Conservation (phyloP, 371 early-diverging fungal genomes). For the Lichtheimia hyalospora region DNA sequence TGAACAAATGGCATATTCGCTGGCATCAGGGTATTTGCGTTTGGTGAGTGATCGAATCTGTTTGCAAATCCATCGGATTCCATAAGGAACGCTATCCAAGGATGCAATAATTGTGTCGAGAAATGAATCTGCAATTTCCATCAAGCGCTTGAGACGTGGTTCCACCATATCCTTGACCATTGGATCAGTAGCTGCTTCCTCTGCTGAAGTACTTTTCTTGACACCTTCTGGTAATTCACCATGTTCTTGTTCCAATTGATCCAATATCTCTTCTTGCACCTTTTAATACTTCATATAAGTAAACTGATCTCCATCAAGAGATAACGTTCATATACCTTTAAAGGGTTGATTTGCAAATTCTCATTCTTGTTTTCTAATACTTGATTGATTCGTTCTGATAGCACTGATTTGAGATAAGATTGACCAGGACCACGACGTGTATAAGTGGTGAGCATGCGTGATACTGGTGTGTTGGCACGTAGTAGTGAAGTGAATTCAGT, state of each 20-base stretch:
- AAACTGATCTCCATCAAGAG: neutral
- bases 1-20: constrained; percentile 84
- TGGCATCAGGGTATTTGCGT: constrained; percentile 84
- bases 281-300: constrained; percentile 13
- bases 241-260: constrained; percentile 64
- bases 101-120: constrained; percentile 78
- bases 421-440: constrained; percentile 94
- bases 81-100: constrained; percentile 86
- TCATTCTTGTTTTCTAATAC: constrained; percentile 45
- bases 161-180: constrained; percentile 77
- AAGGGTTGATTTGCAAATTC: constrained; percentile 87
- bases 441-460: constrained; percentile 96
- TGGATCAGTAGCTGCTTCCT: constrained; percentile 70
- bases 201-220: constrained; percentile 70
- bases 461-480: constrained; percentile 94
- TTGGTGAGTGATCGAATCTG: constrained; percentile 88
- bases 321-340: constrained; percentile 50
- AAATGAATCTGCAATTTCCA: constrained; percentile 80
- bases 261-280: constrained; percentile 86
- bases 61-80: constrained; percentile 95
- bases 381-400: constrained; percentile 79
- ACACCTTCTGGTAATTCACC: constrained; percentile 50
- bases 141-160: constrained; percentile 76
- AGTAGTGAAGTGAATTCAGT: constrained; percentile 85
- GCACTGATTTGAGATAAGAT: constrained; percentile 85